phyloP scores from a whole-genome alignment of 2,329 filamentous ascomycete species.

The Calonectria ilicicola region DNA sequence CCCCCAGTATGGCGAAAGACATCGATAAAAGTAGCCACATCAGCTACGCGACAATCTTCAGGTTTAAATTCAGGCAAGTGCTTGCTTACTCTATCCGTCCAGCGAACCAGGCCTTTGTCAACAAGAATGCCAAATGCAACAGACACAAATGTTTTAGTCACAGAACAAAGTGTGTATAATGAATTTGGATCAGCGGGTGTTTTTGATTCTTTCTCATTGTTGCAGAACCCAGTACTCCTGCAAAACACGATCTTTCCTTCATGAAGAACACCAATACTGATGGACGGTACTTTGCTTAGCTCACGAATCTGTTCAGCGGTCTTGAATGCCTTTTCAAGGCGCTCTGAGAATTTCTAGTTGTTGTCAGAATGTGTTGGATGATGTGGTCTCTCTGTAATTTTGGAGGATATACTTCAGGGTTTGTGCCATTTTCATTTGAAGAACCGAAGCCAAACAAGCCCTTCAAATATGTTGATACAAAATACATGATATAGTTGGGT shows the following conservation, averaged over 20 bases:
- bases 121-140: conserved; percentile 2
- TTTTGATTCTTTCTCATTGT: background rate
- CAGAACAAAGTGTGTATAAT: conserved; percentile 1
- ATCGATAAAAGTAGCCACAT: background rate
- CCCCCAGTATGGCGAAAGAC: background rate
- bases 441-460: background rate
- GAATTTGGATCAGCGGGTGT: background rate
- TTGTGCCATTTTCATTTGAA: background rate
- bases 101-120: background rate
- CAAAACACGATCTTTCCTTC: background rate
- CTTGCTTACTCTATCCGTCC: background rate
- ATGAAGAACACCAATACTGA: background rate
- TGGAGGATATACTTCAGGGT: background rate
- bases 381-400: background rate
- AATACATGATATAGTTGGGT: background rate
- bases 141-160: conserved; percentile 2
- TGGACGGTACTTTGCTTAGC: background rate
- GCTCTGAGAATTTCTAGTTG: background rate
- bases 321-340: background rate
- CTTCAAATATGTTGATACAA: background rate
- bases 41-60: background rate
- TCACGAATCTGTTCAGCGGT: background rate
- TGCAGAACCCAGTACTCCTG: background rate
- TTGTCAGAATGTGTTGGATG: background rate
- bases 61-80: conserved; percentile 3